Base-by-base conservation (phyloP, 176 grass and related monocot genomes). In the Carex scoparia region DNA sequence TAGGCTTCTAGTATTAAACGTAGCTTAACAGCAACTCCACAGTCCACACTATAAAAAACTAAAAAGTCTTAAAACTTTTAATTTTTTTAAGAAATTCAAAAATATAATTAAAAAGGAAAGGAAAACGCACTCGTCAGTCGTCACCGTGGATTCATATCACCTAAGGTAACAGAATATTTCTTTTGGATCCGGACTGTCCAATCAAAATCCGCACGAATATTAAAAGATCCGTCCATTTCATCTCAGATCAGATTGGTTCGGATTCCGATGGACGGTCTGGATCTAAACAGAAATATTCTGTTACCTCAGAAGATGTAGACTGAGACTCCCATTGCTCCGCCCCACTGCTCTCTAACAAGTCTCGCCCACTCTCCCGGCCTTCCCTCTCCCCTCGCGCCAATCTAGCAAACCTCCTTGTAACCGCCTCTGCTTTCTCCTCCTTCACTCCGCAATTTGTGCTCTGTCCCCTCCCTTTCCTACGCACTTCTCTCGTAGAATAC, bases 11-110 rank as follows among this genome's bases (percentile, higher is more conserved):
- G n/a, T 57, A 78, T 53, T 53, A 83, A 83, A 83, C 81, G 81
- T 68, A 68, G 40, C 81, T 83, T 83, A 83, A 83, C 81, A 83
- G 81, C 81, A 83, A 83, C 81, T 54, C 15, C 63, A 60, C 46
- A 83, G 44, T 54, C 8, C 63, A 60, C 46, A 63, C 23, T 63
- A 44, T 35, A 35, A 35, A 35, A 35, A 35, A 3, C 3, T 35
- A n/a, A 0, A 81, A 81, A 57, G 35, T 74, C 79, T 44, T 7
- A 46, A 60, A 82, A 82, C 49, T 14, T 14, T 63, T 65, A 9
- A 51, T 53, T 53, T 23, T 51, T 11, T 11, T 74, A 31, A 65
- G 16, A 46, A 38, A 80, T 18, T 59, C 30, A 81, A 46, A 46
- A 82, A 7, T 28, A 31, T 8, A 66, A 83, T 11, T 65, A 67